Percentiles rank a stretch among this genome's conserved stretches.
Conservation (phyloP, 2,329 filamentous ascomycete genomes). For the Colletotrichum nymphaeae region DNA sequence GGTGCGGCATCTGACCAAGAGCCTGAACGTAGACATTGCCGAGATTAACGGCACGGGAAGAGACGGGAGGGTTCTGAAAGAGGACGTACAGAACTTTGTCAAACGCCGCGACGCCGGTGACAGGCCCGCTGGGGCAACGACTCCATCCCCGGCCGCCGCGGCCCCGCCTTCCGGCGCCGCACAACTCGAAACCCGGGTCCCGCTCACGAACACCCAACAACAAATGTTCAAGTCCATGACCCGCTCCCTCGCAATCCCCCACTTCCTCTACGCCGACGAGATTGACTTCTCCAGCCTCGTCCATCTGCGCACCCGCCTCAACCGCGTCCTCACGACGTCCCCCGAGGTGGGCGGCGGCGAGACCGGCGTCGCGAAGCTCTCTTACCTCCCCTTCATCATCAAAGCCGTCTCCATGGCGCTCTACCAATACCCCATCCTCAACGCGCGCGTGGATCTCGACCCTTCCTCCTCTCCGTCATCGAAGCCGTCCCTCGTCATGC, state of each 20-base stretch:
- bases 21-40: conserved; percentile 80
- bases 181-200: conserved; percentile 75
- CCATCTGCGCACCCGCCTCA: conserved; percentile 79
- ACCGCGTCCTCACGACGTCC: conserved; percentile 65
- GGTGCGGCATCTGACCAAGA: conserved; percentile 87
- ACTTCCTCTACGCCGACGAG: conserved; percentile 95
- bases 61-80: conserved; percentile 91
- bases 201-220: conserved; percentile 82
- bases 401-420: conserved; percentile 93
- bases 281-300: conserved; percentile 83
- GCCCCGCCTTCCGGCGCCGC: conserved; percentile 42
- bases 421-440: conserved; percentile 85
- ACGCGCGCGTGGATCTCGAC: conserved; percentile 80
- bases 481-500: conserved; percentile 82
- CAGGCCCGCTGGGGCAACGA: background rate
- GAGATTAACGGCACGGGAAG: conserved; percentile 87
- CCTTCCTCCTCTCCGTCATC: conserved; percentile 32
- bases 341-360: conserved; percentile 57
- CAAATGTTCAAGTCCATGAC: conserved; percentile 99
- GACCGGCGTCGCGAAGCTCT: conserved; percentile 72
- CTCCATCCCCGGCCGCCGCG: conserved; percentile 6
- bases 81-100: conserved; percentile 84
- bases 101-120: conserved; percentile 57
- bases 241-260: conserved; percentile 87
- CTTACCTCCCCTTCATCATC: conserved; percentile 93